Percentiles rank a stretch among this genome's conserved stretches.
phyloP scores from a whole-genome alignment of 306 rosid species.

The Quercus suber region DNA sequence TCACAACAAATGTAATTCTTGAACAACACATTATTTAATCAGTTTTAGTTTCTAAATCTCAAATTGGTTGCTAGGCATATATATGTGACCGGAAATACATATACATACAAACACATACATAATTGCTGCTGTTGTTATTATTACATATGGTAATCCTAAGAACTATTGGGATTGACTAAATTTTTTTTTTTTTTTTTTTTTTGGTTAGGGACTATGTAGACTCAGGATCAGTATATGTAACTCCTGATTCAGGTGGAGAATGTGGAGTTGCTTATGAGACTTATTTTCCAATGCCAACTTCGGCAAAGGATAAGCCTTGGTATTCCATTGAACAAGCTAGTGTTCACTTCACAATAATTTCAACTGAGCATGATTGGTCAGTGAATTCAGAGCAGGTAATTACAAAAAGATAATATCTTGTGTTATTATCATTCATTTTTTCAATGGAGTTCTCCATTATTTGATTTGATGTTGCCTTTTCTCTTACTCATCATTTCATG shows the following conservation, averaged over 20 bases:
- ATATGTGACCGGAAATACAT: too few relatives aligned
- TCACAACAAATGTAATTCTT: too few relatives aligned
- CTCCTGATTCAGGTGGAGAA: slow-evolving; percentile 92
- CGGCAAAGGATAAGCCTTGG: slow-evolving; percentile 86
- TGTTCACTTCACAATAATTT: slow-evolving; percentile 73
- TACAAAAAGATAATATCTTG: not conserved
- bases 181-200: too few relatives aligned
- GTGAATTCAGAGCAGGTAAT: slow-evolving; percentile 67
- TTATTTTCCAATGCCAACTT: slow-evolving; percentile 78
- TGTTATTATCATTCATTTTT: not conserved
- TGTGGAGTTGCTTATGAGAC: slow-evolving; percentile 93
- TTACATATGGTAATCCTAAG: too few relatives aligned
- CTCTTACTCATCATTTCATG: not conserved
- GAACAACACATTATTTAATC: too few relatives aligned
- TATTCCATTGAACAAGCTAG: slow-evolving; percentile 80
- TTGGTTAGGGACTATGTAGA: slow-evolving; percentile 55
- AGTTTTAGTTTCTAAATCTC: too few relatives aligned
- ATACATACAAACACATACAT: too few relatives aligned
- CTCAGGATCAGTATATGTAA: slow-evolving; percentile 53
- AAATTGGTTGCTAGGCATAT: too few relatives aligned
- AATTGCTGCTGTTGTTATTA: too few relatives aligned
- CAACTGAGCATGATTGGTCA: slow-evolving; percentile 82
- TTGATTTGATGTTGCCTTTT: not conserved
- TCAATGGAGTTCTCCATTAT: not conserved
- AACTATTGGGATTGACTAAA: not conserved